Evolutionary conservation across 441 rosid genomes (phyloP).

Genomic region (Mallotus repandus): DNA sequence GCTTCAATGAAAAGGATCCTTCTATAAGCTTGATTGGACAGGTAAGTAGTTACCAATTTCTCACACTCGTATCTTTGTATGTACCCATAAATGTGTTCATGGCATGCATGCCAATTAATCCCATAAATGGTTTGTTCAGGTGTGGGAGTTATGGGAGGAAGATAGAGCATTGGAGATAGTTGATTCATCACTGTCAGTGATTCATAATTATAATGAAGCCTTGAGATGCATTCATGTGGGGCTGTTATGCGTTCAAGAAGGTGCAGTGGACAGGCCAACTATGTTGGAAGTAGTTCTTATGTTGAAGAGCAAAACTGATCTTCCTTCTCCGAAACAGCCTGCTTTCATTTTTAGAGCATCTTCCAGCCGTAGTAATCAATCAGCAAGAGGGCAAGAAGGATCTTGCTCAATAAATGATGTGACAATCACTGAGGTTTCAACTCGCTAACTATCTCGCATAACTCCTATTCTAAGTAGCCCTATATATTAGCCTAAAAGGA

Average conservation of each 20-base stretch:
- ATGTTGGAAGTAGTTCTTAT: slow-evolving; percentile 46
- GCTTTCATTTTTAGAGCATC: slow-evolving; percentile 31
- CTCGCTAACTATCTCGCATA: slow-evolving; percentile 1
- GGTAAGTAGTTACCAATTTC: slow-evolving; percentile 12
- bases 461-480: too few relatives aligned
- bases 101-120: not conserved
- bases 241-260: slow-evolving; percentile 54
- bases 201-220: slow-evolving; percentile 27
- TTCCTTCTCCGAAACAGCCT: slow-evolving; percentile 47
- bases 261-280: slow-evolving; percentile 40
- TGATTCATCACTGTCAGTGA: slow-evolving; percentile 29
- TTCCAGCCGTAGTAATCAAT: not conserved
- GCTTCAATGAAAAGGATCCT: slow-evolving; percentile 14
- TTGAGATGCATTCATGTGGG: slow-evolving; percentile 50
- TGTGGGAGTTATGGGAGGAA: slow-evolving; percentile 46
- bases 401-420: slow-evolving; percentile 15
- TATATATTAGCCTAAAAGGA: too few relatives aligned
- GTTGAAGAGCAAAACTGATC: slow-evolving; percentile 37
- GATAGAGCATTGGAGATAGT: slow-evolving; percentile 29
- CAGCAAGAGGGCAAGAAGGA: not conserved
- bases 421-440: not conserved
- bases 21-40: slow-evolving; percentile 23
- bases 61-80: not conserved
- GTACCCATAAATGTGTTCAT: not conserved
- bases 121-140: slow-evolving; percentile 21